Conservation (phyloP, 2,329 filamentous ascomycete species). For the Botryotinia globosa region DNA sequence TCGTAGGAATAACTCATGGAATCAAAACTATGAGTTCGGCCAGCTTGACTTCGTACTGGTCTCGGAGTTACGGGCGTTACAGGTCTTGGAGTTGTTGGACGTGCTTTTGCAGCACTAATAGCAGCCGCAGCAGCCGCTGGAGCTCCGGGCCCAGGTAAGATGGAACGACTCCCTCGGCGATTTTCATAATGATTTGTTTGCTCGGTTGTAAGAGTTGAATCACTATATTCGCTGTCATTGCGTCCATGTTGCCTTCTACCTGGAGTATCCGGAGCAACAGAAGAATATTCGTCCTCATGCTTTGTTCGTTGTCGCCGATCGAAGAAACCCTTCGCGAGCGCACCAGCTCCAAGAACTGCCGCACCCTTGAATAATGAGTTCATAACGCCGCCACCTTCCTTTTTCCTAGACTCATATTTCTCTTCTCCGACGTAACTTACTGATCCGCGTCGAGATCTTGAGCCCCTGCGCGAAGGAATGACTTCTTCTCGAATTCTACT, state of each 20-base stretch:
- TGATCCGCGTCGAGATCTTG: conserved; percentile 44
- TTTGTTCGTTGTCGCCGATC: conserved; percentile 49
- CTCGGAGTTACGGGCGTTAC: conserved; percentile 32
- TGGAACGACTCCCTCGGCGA: conserved; percentile 37
- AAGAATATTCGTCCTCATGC: conserved; percentile 58
- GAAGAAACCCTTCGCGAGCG: conserved; percentile 57
- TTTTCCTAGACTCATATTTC: conserved; percentile 50
- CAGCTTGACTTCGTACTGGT: conserved; percentile 45
- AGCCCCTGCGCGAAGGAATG: conserved; percentile 48
- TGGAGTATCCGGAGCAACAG: conserved; percentile 60
- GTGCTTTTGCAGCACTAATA: conserved; percentile 47
- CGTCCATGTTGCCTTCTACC: conserved; percentile 46
- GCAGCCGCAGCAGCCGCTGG: conserved; percentile 47
- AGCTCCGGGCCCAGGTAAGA: conserved; percentile 48
- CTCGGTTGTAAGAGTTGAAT: conserved; percentile 38
- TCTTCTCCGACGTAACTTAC: conserved; percentile 60
- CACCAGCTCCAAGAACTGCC: conserved; percentile 60
- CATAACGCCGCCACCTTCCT: conserved; percentile 55
- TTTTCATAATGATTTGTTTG: conserved; percentile 31
- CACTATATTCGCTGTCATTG: conserved; percentile 46
- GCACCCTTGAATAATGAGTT: conserved; percentile 59
- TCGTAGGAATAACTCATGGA: conserved; percentile 51
- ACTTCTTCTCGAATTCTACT: conserved; percentile 44
- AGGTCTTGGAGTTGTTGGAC: conserved; percentile 34
- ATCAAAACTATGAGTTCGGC: conserved; percentile 48